Base-by-base conservation (phyloP, 192 early-diverging fungal species). In the Dissophora globulifera region DNA sequence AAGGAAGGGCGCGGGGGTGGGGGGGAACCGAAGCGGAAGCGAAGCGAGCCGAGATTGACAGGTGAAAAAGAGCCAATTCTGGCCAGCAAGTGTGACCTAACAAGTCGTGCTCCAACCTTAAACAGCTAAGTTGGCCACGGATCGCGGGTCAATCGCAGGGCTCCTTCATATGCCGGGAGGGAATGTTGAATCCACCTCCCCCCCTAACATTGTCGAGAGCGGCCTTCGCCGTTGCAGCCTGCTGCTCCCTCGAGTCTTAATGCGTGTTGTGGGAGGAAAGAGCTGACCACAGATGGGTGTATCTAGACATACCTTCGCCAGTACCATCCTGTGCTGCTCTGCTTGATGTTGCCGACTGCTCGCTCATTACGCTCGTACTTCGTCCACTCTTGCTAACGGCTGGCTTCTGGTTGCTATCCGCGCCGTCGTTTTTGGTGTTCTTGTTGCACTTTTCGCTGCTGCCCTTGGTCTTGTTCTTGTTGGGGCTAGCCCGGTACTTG, bases 401-500 rank as follows among this genome's bases (percentile, higher is more conserved):
- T n/a, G 10, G 9, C 23, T 29, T 35, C 8, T 32, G 29, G 30
- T 15, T 41, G 60, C 23, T 41, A n/a, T n/a, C n/a, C n/a, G n/a
- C n/a, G 38, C 32, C 23, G n/a, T 17, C 41, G 2, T 62, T 20
- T 27, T 50, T 50, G 57, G 1, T 26, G 35, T 25, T 30, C 22
- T 13, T 40, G 50, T 32, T 49, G 15, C 49, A 51, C 43, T 66
- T n/a, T n/a, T n/a, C n/a, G n/a, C n/a, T n/a, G n/a, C n/a, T 67
- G 48, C 0, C 8, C 33, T 61, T 71, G 30, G 62, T 62, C 31
- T 71, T 71, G 53, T 62, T 71, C 20, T 56, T 56, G 26, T 61
- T 60, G n/a, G 69, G 69, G 25, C 69, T 71, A 26, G 58, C 59
- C 29, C 69, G 42, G 60, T 57, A 71, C 33, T 76, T 76, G 58